Conservation (phyloP, 164 flowering plant species). For the Tinospora cordifolia region DNA sequence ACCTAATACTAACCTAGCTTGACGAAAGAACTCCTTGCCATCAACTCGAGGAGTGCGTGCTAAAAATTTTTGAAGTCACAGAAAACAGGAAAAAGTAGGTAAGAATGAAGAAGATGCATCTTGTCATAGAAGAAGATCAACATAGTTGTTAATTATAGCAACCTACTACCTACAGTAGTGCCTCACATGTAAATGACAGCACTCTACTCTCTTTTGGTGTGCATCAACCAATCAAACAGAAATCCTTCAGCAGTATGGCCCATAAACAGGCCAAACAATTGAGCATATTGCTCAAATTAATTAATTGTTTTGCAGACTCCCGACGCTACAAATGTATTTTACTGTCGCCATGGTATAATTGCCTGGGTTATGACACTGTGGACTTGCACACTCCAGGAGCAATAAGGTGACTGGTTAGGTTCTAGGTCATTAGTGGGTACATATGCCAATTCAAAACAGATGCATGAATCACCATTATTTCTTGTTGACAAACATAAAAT, state of each 20-base stretch:
- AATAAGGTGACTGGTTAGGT: neutral
- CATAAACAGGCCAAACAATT: neutral
- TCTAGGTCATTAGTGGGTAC: neutral
- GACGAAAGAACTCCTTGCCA: slow-evolving; percentile 97
- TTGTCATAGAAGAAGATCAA: neutral
- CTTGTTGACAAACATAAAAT: too few species aligned
- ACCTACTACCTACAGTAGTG: too few species aligned
- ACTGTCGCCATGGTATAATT: too few species aligned
- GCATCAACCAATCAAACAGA: neutral
- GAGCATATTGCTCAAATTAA: too few species aligned
- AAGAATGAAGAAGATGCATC: neutral
- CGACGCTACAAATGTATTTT: too few species aligned
- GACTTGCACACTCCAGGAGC: neutral
- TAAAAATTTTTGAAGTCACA: slow-evolving; percentile 19
- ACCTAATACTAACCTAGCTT: slow-evolving; percentile 72
- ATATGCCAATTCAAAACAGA: neutral
- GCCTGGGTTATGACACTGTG: too few species aligned
- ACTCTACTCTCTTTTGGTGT: neutral
- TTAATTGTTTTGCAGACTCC: too few species aligned
- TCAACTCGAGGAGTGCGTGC: slow-evolving; percentile 73
- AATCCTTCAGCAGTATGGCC: neutral
- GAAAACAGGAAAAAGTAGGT: neutral
- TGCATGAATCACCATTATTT: neutral
- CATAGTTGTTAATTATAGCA: neutral
- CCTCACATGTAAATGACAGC: neutral